Base-by-base conservation (phyloP, 306 rosid genomes). In the Prunus armeniaca region DNA sequence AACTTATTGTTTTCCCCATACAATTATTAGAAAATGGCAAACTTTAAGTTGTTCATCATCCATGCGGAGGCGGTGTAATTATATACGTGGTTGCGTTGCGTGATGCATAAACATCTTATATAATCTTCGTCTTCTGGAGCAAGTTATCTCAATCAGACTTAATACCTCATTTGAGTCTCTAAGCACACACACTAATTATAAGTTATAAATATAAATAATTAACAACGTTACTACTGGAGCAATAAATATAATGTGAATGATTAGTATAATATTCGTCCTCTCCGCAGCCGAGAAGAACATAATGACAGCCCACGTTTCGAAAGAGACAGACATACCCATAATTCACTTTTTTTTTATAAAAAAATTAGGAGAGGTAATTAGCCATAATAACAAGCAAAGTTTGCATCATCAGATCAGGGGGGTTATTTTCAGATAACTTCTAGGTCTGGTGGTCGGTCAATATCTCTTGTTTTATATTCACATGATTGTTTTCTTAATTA, bases 51-150 rank as follows among this genome's bases (percentile, higher is more conserved):
- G 12, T 18, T 74, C 14, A 14, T 17, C 5, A 18, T 47, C 71
- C 64, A 24, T 65, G 79, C 14, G n/a, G 19, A 34, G 1, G 8
- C 41, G 6, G 9, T 14, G 38, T 30, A 64, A 54, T 72, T 72
- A 46, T 74, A 43, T 73, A 38, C 71, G 62, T 74, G 52, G 52
- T 61, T 69, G 69, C 69, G 80, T 80, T 69, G 80, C 80, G 84
- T 80, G 80, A 24, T 34, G 64, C 62, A 75, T 27, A 80, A 62
- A 62, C 67, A 18, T 58, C 32, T 19, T 30, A 20, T 38, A 17
- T 24, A 30, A 27, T 25, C 24, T 52, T 52, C 72, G 54, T 24
- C 80, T 69, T 75, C 72, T 62, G 58, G 7, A 50, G 46, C 84
- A 69, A 80, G 84, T 69, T 62, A 75, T 61, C 80, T 34, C 72